Conservation (phyloP, 495 filamentous ascomycete genomes). For the Rhypophila decipiens region DNA sequence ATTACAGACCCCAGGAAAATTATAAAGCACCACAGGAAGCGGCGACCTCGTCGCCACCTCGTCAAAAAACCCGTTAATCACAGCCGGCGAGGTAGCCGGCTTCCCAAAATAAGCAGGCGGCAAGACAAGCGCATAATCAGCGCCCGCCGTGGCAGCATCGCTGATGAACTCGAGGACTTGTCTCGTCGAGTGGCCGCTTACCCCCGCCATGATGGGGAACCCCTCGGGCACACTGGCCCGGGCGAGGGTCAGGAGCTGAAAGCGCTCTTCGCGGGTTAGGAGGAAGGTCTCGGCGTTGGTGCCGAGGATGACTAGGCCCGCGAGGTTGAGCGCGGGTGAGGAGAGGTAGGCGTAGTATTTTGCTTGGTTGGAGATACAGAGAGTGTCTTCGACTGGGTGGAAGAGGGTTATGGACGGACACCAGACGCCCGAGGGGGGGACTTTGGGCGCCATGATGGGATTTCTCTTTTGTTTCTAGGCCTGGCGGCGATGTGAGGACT, state of each 20-base stretch:
- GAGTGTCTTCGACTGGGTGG: slow-evolving; percentile 43
- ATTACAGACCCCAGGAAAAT: slow-evolving; percentile 68
- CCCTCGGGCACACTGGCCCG: slow-evolving; percentile 43
- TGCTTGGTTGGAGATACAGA: slow-evolving; percentile 42
- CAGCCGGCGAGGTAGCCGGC: slow-evolving; percentile 47
- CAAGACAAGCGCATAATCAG: slow-evolving; percentile 55
- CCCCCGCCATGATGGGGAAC: slow-evolving; percentile 58
- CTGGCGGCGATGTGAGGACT: no score
- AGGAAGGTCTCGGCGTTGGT: slow-evolving; percentile 64
- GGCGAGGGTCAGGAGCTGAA: slow-evolving; percentile 43
- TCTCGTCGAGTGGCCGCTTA: slow-evolving; percentile 57
- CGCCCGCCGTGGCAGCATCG: slow-evolving; percentile 53
- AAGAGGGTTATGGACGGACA: slow-evolving; percentile 47
- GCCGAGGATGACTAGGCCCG: slow-evolving; percentile 56
- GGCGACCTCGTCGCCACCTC: slow-evolving; percentile 39
- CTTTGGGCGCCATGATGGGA: slow-evolving; percentile 2
- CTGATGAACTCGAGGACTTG: slow-evolving; percentile 53
- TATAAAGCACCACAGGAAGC: slow-evolving; percentile 61
- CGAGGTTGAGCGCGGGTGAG: slow-evolving; percentile 43
- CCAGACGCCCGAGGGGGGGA: slow-evolving; percentile 40
- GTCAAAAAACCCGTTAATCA: slow-evolving; percentile 55
- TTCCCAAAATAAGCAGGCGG: slow-evolving; percentile 62
- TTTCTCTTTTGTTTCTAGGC: no score
- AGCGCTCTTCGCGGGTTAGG: slow-evolving; percentile 55
- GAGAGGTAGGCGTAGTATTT: slow-evolving; percentile 52